Evolutionary conservation across 2,329 filamentous ascomycete species (phyloP), one percentile per base, ranked within the genome.

Genomic region (Apiospora pterosperma): DNA sequence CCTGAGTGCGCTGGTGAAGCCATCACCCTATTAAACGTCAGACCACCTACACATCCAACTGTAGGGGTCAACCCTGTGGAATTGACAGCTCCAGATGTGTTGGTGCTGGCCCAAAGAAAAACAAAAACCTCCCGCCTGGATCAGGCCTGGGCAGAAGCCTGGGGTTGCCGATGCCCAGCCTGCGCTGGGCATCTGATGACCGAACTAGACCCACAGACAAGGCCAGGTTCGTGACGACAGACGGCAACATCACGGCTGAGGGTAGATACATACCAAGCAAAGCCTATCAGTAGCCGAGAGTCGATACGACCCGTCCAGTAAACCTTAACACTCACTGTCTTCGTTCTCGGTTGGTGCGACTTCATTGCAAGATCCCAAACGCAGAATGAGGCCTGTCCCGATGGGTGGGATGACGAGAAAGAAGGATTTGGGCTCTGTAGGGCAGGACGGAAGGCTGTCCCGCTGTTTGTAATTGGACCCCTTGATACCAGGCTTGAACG

Each of bases 51-150:
- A 41, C 28, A 39, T 10, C 39, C 59, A 5, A 10, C n/a, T 39
- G 59, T 61, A 41, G 59, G 59, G 59, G 39, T 61, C 10, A 41
- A 61, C 59, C 59, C 28, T 41, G 48, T n/a, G 48, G 14, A 34
- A 34, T 55, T 34, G 48, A 34, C 48, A 34, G 48, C n/a, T 55
- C n/a, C n/a, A n/a, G n/a, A n/a, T n/a, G n/a, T n/a, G n/a, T n/a
- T n/a, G n/a, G 48, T 19, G 48, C 48, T 55, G 48, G 31, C 28
- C 25, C 48, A 55, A 55, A 55, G 21, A 55, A 28, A 55, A 55
- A 55, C 31, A 12, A 55, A 55, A 34, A 8, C 28, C 28, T 28
- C 34, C 28, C 16, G 48, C 48, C 28, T 55, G 48, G 48, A 34
- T 34, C 48, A 34, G 48, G 25, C 12, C 48, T 55, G 48, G 48